Conservation (phyloP, 805 yeast genomes). For the Yarrowia deformans region DNA sequence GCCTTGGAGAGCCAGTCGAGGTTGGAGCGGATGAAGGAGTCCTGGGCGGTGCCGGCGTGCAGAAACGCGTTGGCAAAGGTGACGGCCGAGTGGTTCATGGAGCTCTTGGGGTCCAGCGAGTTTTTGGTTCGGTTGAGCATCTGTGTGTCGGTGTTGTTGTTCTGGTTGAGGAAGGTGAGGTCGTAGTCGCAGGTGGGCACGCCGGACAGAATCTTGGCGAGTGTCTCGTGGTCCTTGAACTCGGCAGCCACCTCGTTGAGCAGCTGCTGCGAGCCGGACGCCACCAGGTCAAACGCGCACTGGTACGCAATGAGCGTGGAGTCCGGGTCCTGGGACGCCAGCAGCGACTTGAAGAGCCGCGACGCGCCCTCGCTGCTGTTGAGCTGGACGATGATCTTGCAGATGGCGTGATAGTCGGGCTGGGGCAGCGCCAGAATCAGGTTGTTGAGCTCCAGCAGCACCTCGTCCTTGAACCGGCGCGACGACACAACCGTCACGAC, state of each 20-base stretch:
- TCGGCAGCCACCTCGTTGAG: slow-evolving; percentile 59
- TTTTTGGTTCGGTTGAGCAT: slow-evolving; percentile 83
- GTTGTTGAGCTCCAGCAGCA: slow-evolving; percentile 67
- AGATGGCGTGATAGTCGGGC: slow-evolving; percentile 83
- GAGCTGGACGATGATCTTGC: slow-evolving; percentile 86
- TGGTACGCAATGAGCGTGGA: slow-evolving; percentile 77
- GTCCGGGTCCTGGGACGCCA: slow-evolving; percentile 52
- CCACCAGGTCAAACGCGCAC: slow-evolving; percentile 93
- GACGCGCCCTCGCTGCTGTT: slow-evolving; percentile 78
- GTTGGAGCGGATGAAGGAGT: slow-evolving; percentile 86
- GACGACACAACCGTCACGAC: slow-evolving; percentile 71
- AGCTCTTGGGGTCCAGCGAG: slow-evolving; percentile 85
- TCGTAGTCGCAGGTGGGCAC: slow-evolving; percentile 93
- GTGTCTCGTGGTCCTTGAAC: slow-evolving; percentile 49
- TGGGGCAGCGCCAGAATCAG: slow-evolving; percentile 63
- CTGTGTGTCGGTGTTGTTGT: slow-evolving; percentile 84
- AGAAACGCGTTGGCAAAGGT: slow-evolving; percentile 93
- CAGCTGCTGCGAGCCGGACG: slow-evolving; percentile 89
- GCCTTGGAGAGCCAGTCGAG: slow-evolving; percentile 97
- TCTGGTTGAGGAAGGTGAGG: slow-evolving; percentile 83
- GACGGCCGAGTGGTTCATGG: slow-evolving; percentile 94
- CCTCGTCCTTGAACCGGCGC: slow-evolving; percentile 69
- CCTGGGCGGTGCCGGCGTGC: slow-evolving; percentile 96
- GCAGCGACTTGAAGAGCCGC: slow-evolving; percentile 67
- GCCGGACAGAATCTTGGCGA: slow-evolving; percentile 81